Base-by-base conservation (phyloP, 768 basidiomycete genomes). In the Cystofilobasidium bisporidii region DNA sequence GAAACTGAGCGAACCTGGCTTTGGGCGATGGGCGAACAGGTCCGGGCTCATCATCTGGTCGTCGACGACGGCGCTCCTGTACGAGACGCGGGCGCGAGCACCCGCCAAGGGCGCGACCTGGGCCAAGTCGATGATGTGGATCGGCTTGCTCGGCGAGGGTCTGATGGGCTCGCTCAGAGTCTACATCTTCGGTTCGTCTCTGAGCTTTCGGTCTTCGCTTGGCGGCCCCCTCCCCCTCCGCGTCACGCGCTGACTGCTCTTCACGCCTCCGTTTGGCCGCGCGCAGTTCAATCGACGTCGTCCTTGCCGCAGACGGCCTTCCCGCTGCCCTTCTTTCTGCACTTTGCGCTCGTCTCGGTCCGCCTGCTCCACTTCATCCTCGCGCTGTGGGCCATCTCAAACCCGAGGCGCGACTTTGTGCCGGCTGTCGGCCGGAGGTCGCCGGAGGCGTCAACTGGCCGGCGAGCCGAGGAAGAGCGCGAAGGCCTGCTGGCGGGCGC, bases 311-410 rank as follows among this genome's bases (percentile, higher is more conserved):
- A 58, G n/a, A 58, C 57, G n/a, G 30, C 30, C n/a, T 66, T 66
- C 60, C 65, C 65, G 15, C 45, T 66, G 22, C 65, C 65, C 45
- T 60, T 59, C 65, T 66, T 66, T 47, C 58, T 61, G 2, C 57
- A 50, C 50, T 47, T 66, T 28, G 33, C 45, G n/a, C 32, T 66
- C 22, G 47, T 60, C 36, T 66, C 65, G n/a, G 45, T 61, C 59
- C 26, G 65, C 11, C 58, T 66, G 5, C 65, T 66, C 26, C 65
- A 59, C 32, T 58, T 66, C 24, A 45, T 66, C 24, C 65, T 66
- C 24, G 38, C 47, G 9, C 41, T 66, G 32, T 66, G 65, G 65
- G 59, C 65, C 5, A 43, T 66, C 58, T 28, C 57, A 11, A 61
- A 40, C 33, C 65, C 65, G n/a, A 28, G 30, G 5, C 58, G 60